A percentile compares a stretch with the other conserved stretches of the same genome.
phyloP scores from a whole-genome alignment of 768 basidiomycete species.

The Lactarius trivialis region DNA sequence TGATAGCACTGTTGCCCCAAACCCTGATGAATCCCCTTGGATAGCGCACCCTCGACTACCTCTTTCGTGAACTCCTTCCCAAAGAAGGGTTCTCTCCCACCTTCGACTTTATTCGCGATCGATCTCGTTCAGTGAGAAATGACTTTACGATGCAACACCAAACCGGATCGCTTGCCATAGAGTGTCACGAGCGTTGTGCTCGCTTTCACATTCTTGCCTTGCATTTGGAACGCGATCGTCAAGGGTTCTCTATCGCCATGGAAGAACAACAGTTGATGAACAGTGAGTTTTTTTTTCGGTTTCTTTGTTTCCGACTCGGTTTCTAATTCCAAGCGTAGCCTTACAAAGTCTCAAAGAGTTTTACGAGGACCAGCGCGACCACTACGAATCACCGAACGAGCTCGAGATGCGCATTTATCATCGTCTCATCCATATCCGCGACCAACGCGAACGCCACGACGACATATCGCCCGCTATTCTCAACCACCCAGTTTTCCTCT shows the following conservation, averaged over 20 bases:
- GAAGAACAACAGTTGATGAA: conserved; percentile 91
- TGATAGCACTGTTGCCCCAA: conserved; percentile 5
- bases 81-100: conserved; percentile 62
- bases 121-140: conserved; percentile 81
- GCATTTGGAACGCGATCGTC: conserved; percentile 52
- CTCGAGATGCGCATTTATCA: conserved; percentile 97
- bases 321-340: conserved; percentile 42
- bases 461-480: conserved; percentile 63
- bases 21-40: not conserved
- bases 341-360: conserved; percentile 90
- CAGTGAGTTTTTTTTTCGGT: conserved; percentile 44
- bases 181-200: conserved; percentile 89
- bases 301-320: conserved; percentile 2
- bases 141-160: conserved; percentile 94
- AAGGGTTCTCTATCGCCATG: conserved; percentile 54
- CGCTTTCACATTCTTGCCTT: conserved; percentile 87
- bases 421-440: conserved; percentile 84
- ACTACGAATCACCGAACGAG: conserved; percentile 71
- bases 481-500: conserved; percentile 68
- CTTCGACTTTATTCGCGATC: conserved; percentile 85
- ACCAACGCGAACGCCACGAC: conserved; percentile 70
- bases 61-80: conserved; percentile 77
- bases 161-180: conserved; percentile 69
- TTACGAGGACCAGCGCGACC: conserved; percentile 71
- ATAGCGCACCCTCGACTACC: conserved; percentile 84